A percentile compares a stretch with the other conserved stretches of the same genome.
Conservation (phyloP, 441 rosid genomes). For the Erodium chrysanthum region DNA sequence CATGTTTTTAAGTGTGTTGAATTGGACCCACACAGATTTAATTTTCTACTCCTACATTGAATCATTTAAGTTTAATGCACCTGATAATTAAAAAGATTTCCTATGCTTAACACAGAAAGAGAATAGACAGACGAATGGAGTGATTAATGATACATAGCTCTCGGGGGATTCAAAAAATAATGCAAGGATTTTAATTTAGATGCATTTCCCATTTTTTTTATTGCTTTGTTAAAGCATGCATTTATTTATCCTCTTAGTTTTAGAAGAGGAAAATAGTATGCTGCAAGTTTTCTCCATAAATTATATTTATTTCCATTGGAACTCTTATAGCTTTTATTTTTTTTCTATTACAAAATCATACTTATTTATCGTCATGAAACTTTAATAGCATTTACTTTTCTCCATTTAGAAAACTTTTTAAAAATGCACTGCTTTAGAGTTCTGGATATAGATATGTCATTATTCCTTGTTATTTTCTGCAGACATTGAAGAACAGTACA, state of each 20-base stretch:
- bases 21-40: no score
- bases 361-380: not conserved
- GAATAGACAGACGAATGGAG: slow-evolving; percentile 14
- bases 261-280: not conserved
- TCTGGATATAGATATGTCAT: not conserved
- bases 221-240: slow-evolving; percentile 7
- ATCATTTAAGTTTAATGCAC: not conserved
- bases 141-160: slow-evolving; percentile 8
- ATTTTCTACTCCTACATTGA: no score
- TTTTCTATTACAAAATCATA: not conserved
- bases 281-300: not conserved
- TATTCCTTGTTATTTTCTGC: slow-evolving; percentile 16
- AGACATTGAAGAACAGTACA: slow-evolving; percentile 25
- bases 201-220: not conserved
- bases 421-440: not conserved
- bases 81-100: not conserved
- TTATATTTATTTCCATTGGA: no score
- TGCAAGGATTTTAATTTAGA: slow-evolving; percentile 9
- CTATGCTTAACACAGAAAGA: slow-evolving; percentile 16
- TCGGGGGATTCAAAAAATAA: slow-evolving; percentile 9
- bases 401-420: not conserved
- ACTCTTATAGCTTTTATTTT: no score
- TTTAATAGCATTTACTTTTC: not conserved
- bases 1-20: not conserved
- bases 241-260: not conserved